phyloP scores from a whole-genome alignment of 352 stramenopile species.

The Phytophthora sansomeana region DNA sequence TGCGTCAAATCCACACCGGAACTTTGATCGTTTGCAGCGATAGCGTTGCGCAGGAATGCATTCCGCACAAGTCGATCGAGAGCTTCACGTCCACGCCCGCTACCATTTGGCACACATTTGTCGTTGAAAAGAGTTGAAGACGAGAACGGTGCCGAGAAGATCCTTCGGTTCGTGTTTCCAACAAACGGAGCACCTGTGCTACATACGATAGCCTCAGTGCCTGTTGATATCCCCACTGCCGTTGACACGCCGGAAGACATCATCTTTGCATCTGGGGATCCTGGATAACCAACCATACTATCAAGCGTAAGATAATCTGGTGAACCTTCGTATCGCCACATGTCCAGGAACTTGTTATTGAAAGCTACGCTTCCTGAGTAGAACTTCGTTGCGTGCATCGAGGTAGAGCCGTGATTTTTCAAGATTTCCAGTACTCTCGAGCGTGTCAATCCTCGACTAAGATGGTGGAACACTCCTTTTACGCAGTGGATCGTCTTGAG shows the following conservation, averaged over 20 bases:
- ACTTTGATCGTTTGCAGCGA: slow-evolving; percentile 29
- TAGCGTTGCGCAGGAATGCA: slow-evolving; percentile 52
- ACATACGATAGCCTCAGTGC: slow-evolving; percentile 34
- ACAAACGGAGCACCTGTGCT: slow-evolving; percentile 29
- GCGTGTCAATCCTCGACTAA: slow-evolving; percentile 71
- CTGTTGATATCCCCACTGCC: slow-evolving; percentile 12
- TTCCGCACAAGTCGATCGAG: slow-evolving; percentile 63
- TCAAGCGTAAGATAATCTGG: slow-evolving; percentile 74
- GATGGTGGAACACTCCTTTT: slow-evolving; percentile 82
- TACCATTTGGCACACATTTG: slow-evolving; percentile 46
- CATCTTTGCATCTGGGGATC: slow-evolving; percentile 22
- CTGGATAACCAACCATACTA: slow-evolving; percentile 30
- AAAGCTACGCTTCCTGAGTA: slow-evolving; percentile 80
- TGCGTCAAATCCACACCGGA: neutral
- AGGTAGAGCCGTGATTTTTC: slow-evolving; percentile 69
- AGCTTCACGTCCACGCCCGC: slow-evolving; percentile 57
- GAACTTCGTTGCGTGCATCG: slow-evolving; percentile 74
- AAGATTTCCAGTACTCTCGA: slow-evolving; percentile 73
- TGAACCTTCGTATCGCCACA: slow-evolving; percentile 83
- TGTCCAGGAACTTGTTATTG: slow-evolving; percentile 83
- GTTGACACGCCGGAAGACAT: slow-evolving; percentile 5
- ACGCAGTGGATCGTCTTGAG: slow-evolving; percentile 68
- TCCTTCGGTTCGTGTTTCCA: slow-evolving; percentile 32
- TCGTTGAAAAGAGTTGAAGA: slow-evolving; percentile 60
- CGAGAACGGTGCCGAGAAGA: slow-evolving; percentile 29